Conservation (phyloP, 2,329 filamentous ascomycete genomes). For the Neofusicoccum parvum region DNA sequence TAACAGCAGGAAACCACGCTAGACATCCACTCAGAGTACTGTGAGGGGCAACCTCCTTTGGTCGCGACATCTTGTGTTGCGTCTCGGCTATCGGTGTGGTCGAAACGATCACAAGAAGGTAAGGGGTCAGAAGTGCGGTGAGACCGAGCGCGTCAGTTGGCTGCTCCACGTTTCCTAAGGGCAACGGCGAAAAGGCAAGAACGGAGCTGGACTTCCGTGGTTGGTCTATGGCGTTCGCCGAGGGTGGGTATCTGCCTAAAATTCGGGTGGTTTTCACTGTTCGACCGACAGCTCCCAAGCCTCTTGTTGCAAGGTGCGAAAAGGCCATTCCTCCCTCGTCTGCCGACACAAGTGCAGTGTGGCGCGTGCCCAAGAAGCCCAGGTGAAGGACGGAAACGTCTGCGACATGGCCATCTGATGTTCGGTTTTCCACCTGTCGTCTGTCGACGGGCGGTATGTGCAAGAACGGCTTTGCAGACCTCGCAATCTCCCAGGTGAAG, state of each 20-base stretch:
- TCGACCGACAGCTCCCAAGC: conserved; percentile 81
- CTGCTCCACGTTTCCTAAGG: conserved; percentile 91
- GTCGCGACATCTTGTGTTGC: conserved; percentile 88
- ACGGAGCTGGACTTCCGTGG: conserved; percentile 90
- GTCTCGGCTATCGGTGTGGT: conserved; percentile 96
- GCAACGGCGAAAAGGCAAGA: conserved; percentile 84
- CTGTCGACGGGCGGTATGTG: conserved; percentile 76
- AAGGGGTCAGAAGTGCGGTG: conserved; percentile 93
- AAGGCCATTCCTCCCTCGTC: conserved; percentile 97
- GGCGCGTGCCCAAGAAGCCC: conserved; percentile 91
- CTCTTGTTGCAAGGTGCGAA: conserved; percentile 90
- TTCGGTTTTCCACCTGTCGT: conserved; percentile 65
- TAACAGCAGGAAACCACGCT: conserved; percentile 96
- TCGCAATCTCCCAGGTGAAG: conserved; percentile 92
- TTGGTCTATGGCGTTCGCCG: conserved; percentile 63
- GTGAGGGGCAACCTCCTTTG: conserved; percentile 88
- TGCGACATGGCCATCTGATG: conserved; percentile 78
- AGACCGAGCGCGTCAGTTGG: conserved; percentile 84
- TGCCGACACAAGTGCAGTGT: conserved; percentile 92
- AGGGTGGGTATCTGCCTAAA: conserved; percentile 83
- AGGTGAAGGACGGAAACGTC: conserved; percentile 81
- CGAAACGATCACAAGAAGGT: conserved; percentile 93
- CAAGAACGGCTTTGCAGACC: conserved; percentile 83
- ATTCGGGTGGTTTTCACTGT: conserved; percentile 89
- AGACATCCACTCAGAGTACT: conserved; percentile 91